Evolutionary conservation across 805 yeast species (phyloP), one percentile per base, ranked within the genome.

Genomic region (Candida sakaeoensis): DNA sequence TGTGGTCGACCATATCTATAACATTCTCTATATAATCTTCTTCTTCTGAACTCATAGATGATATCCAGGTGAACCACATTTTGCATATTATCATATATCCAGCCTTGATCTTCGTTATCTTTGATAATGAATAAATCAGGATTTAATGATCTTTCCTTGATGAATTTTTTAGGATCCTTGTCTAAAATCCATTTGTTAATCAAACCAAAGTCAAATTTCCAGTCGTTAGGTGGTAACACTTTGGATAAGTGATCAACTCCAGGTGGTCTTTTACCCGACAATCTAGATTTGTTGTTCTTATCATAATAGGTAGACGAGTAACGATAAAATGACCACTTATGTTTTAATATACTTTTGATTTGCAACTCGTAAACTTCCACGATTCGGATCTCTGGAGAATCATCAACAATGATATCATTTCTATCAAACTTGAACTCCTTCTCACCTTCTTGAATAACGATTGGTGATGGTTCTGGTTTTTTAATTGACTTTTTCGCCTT

Each of bases 321-420:
- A 16, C 74, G 55, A 53, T 76, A 76, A 21, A 80, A 75, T 27
- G 73, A 68, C 85, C 91, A 89, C 21, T 70, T 70, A 5, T 71
- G 64, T 0, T 79, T 75, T 2, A 83, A 72, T 18, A 78, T 59
- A 27, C 84, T 84, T 48, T 74, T 82, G 32, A 73, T 69, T 54
- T 85, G 85, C 17, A 89, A 69, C 57, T 89, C 95, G 56, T 72
- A 90, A 1, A 90, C 67, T 53, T 89, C 95, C 6, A 86, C 89
- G n/a, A 63, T 57, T 32, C 77, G 65, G 0, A 63, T 57, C 35
- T 79, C 80, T 0, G 88, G 82, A 0, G 74, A 63, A 42, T 81
- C 88, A 53, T 86, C 95, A 17, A 82, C 72, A n/a, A 85, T 65
- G 7, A 89, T 76, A 45, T 78, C 77, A 16, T 63, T 56, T 38